Base-by-base conservation (phyloP, 2,329 filamentous ascomycete genomes). In the Aspergillus sp. region DNA sequence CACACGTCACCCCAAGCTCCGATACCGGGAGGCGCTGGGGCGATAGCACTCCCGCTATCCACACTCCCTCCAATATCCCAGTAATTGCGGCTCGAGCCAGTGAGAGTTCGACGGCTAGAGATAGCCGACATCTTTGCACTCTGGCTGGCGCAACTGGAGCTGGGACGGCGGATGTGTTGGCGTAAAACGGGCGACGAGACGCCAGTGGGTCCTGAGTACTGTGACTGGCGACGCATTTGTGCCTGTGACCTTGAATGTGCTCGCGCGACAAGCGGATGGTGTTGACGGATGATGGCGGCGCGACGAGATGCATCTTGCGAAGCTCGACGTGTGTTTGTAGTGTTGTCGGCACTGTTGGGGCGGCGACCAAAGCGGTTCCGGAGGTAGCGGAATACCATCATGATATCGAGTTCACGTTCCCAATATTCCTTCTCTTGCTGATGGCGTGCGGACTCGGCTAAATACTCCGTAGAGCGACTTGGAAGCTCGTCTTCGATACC, bases 401-500 rank as follows among this genome's bases (percentile, higher is more conserved):
- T 90, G 63, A 97, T 85, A 68, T 98, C 93, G 5, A 98, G 83
- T 53, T 96, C 90, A 59, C 89, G 87, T 75, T 98, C 93, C 95
- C 95, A 99, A 69, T 96, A 95, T 36, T 95, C 90, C 20, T 79
- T 79, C 57, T 86, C 84, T 47, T 76, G 72, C 66, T 90, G 77
- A 34, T 80, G 61, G 8, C 74, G 74, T 20, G 71, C 60, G 6
- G 73, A 69, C 49, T 78, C 72, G 8, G 75, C 71, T 15, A 76
- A 44, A 41, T 74, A 56, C 15, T 66, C 64, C 1, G 53, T 39
- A 36, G 58, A 45, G 26, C 50, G 45, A 4, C 13, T 36, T 34
- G 65, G 57, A 24, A 67, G 56, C 48, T 85, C 82, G 64, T 89
- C 86, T 68, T 88, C 85, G 48, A 89, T 87, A 20, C 85, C 85